phyloP scores from a whole-genome alignment of 2,329 filamentous ascomycete species.

The Sporothrix inflata region DNA sequence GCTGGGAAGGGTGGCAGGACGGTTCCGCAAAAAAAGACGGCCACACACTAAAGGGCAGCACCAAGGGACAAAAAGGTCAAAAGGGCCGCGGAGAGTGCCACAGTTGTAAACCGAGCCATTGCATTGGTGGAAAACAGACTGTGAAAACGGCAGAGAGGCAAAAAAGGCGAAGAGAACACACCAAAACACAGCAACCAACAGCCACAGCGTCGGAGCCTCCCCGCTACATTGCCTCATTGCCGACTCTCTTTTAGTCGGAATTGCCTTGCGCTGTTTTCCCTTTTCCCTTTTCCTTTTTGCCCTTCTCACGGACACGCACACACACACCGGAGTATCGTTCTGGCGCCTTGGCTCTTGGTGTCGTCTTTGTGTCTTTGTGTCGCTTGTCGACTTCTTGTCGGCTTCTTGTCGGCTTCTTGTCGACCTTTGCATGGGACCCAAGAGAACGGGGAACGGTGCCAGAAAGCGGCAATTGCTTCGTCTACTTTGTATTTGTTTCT shows the following conservation, averaged over 20 bases:
- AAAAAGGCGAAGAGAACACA: not conserved
- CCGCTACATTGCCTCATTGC: too few species aligned
- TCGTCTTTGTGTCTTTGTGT: too few species aligned
- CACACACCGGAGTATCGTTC: not conserved
- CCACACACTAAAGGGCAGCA: not conserved
- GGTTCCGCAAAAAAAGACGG: not conserved
- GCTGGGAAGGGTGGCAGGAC: conserved; percentile 2
- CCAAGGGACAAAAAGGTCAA: too few species aligned
- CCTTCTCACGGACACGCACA: not conserved
- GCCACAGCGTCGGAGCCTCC: not conserved
- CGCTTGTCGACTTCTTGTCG: too few species aligned
- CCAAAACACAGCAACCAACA: not conserved
- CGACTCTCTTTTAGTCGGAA: not conserved
- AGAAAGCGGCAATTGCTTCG: conserved; percentile 15
- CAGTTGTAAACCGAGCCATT: not conserved
- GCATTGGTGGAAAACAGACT: conserved; percentile 3
- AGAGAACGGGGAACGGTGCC: not conserved
- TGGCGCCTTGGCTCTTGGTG: not conserved
- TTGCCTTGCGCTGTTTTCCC: too few species aligned
- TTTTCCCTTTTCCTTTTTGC: not conserved
- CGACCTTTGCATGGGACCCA: not conserved
- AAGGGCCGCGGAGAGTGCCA: not conserved
- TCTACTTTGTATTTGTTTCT: too few species aligned
- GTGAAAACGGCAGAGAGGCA: conserved; percentile 9
- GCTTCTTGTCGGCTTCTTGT: too few species aligned